phyloP scores from a whole-genome alignment of 345 rosid species.

The Eutrema japonicum region DNA sequence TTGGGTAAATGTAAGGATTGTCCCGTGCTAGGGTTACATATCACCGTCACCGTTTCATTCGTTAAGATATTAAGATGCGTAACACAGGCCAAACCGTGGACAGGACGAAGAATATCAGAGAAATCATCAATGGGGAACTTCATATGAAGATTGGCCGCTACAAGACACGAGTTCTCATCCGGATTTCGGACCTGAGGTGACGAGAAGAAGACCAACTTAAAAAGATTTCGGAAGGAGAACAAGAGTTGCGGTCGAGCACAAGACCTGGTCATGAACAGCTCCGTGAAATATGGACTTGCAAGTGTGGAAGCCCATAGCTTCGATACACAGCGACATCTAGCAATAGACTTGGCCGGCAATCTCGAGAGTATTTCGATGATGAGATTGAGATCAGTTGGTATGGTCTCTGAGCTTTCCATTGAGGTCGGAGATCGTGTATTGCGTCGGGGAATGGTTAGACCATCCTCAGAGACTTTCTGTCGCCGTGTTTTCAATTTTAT shows the following conservation, averaged over 20 bases:
- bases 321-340: not conserved
- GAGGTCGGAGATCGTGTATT: not conserved
- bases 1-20: not conserved
- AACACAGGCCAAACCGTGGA: not conserved
- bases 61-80: not conserved
- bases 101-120: not conserved
- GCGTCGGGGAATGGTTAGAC: too few species aligned
- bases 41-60: not conserved
- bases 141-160: not conserved
- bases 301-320: not conserved
- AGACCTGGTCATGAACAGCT: slow-evolving; percentile 7
- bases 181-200: not conserved
- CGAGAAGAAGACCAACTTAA: not conserved
- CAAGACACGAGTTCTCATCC: not conserved
- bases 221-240: not conserved
- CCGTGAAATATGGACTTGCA: not conserved
- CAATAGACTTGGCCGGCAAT: not conserved
- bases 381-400: slow-evolving; percentile 18
- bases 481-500: not conserved
- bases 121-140: not conserved
- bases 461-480: not conserved
- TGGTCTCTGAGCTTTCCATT: not conserved
- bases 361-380: not conserved
- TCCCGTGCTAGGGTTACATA: slow-evolving; percentile 11
- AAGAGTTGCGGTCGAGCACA: not conserved